Evolutionary conservation across 495 filamentous ascomycete genomes (phyloP).

Genomic region (Filosporella fistucella): DNA sequence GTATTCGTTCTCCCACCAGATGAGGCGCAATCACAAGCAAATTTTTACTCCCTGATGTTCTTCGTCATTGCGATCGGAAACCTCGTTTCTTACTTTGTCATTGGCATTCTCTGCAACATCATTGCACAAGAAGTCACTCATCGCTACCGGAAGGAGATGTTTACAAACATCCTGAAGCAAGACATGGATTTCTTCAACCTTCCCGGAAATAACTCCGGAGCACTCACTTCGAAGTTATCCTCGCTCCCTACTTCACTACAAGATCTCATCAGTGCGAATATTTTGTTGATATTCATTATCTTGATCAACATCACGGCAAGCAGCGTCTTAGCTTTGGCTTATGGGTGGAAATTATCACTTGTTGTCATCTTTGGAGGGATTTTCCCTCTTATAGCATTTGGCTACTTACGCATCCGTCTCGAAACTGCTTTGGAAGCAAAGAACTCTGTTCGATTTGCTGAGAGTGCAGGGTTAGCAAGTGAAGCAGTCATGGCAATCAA

Average conservation of each 20-base stretch:
- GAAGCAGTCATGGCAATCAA: conserved; percentile 51
- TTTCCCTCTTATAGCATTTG: conserved; percentile 41
- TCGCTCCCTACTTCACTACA: conserved; percentile 2
- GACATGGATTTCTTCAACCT: conserved; percentile 22
- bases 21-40: background rate
- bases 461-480: conserved; percentile 46
- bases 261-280: conserved; percentile 25
- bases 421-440: conserved; percentile 44
- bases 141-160: conserved; percentile 53
- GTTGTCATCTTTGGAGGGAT: conserved; percentile 45
- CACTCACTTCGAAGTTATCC: conserved; percentile 42
- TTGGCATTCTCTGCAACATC: conserved; percentile 26
- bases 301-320: conserved; percentile 38
- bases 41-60: conserved; percentile 34
- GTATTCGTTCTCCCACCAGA: background rate
- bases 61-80: conserved; percentile 40
- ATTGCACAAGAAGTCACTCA: conserved; percentile 28
- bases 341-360: conserved; percentile 60
- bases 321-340: conserved; percentile 49
- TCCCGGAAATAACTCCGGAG: conserved; percentile 53
- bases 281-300: conserved; percentile 26
- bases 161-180: conserved; percentile 50
- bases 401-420: conserved; percentile 45
- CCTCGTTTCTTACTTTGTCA: conserved; percentile 29
- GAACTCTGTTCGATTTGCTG: conserved; percentile 44